Conservation (phyloP, 139 green algal species). For the Chlorella sp. region DNA sequence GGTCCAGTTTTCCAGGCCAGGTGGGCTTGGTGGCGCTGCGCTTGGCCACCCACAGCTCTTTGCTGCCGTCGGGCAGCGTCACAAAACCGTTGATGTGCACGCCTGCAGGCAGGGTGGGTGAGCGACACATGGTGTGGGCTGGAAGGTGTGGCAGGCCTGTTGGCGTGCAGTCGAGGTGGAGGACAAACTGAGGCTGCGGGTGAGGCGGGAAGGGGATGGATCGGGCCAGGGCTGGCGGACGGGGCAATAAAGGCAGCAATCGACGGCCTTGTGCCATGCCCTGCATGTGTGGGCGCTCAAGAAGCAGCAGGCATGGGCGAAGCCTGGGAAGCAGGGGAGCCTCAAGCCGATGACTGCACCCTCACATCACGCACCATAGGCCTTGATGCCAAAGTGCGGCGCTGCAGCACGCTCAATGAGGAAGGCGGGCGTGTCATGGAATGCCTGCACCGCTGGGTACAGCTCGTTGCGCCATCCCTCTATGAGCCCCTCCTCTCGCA, state of each 20-base stretch:
- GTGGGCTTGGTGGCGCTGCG: conserved; percentile 83
- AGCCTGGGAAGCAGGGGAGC: too few species aligned
- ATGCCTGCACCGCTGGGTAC: conserved; percentile 83
- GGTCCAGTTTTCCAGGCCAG: conserved; percentile 95
- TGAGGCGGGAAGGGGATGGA: neutral
- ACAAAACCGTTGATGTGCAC: conserved; percentile 92
- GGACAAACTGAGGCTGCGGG: too few species aligned
- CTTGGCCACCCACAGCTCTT: conserved; percentile 90
- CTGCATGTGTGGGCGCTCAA: too few species aligned
- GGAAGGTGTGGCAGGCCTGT: too few species aligned
- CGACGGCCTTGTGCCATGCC: too few species aligned
- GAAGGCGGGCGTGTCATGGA: conserved; percentile 68
- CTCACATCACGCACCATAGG: conserved; percentile 32
- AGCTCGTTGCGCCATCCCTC: conserved; percentile 93
- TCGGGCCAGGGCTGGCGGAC: too few species aligned
- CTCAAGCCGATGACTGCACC: too few species aligned
- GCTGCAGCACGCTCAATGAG: conserved; percentile 91
- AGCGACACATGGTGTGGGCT: too few species aligned
- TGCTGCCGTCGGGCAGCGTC: conserved; percentile 45
- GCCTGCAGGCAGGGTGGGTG: conserved; percentile 45
- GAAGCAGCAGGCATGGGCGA: too few species aligned
- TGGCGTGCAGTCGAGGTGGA: too few species aligned
- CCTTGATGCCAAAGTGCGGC: conserved; percentile 89
- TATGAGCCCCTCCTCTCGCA: conserved; percentile 74
- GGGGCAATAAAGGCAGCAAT: too few species aligned